Evolutionary conservation across 2,329 filamentous ascomycete genomes (phyloP).

Genomic region (Gaeumannomyces tritici): DNA sequence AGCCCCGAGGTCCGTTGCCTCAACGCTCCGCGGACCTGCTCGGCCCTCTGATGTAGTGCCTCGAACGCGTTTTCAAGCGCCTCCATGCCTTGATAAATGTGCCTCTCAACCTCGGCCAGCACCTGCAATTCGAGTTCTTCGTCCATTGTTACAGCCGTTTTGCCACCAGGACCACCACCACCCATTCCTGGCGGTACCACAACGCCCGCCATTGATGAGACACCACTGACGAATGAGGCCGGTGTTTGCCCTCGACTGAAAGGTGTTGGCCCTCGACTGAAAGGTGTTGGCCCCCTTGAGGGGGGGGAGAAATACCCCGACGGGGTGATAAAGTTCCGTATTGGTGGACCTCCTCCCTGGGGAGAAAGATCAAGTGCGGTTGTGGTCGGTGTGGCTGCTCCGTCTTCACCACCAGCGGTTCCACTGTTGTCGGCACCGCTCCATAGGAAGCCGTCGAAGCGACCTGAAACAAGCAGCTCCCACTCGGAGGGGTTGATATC

Average conservation of each 20-base stretch:
- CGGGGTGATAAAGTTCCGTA: slow-evolving; percentile 33
- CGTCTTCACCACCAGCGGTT: slow-evolving; percentile 54
- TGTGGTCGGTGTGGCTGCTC: slow-evolving; percentile 20
- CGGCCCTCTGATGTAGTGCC: slow-evolving; percentile 75
- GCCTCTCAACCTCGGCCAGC: slow-evolving; percentile 81
- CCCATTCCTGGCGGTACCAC: slow-evolving; percentile 7
- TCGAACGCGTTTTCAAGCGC: slow-evolving; percentile 90
- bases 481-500: slow-evolving; percentile 90
- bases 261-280: slow-evolving; percentile 35
- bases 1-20: slow-evolving; percentile 77
- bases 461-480: slow-evolving; percentile 88
- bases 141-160: slow-evolving; percentile 70
- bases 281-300: slow-evolving; percentile 37
- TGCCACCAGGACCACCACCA: slow-evolving; percentile 23
- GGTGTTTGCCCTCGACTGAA: slow-evolving; percentile 29
- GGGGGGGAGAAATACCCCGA: slow-evolving; percentile 21
- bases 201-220: slow-evolving; percentile 35
- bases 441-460: slow-evolving; percentile 93
- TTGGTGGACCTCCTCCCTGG: slow-evolving; percentile 31
- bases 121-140: slow-evolving; percentile 90
- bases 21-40: slow-evolving; percentile 67
- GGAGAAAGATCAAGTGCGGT: slow-evolving; percentile 30
- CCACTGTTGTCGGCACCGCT: slow-evolving; percentile 61
- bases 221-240: slow-evolving; percentile 45
- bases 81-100: slow-evolving; percentile 93